Percentiles rank a stretch among this genome's conserved stretches.
Evolutionary conservation across 805 yeast species (phyloP).

Genomic region (Starmera pachycereana): DNA sequence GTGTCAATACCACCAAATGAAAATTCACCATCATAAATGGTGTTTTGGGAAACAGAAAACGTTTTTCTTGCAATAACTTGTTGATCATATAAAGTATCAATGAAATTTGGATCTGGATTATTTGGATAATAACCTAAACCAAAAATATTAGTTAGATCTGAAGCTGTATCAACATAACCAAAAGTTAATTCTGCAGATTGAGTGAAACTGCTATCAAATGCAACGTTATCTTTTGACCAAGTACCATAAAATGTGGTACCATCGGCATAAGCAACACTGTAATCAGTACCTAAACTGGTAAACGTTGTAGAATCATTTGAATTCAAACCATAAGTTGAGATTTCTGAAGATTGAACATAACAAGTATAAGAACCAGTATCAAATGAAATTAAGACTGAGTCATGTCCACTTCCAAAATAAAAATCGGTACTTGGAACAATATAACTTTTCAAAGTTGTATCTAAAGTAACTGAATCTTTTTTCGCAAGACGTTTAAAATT

Average conservation of each 20-base stretch:
- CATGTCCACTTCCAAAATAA: constrained; percentile 2
- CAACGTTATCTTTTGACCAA: constrained; percentile 4
- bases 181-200: constrained; percentile 3
- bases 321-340: not conserved
- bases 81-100: constrained; percentile 4
- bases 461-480: not conserved
- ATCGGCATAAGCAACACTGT: constrained; percentile 1
- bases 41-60: constrained; percentile 9
- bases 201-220: constrained; percentile 2
- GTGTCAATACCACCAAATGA: constrained; percentile 46
- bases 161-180: constrained; percentile 2
- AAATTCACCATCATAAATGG: constrained; percentile 5
- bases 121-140: constrained; percentile 9
- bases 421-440: constrained; percentile 3
- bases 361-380: constrained; percentile 4
- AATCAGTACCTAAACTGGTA: not conserved
- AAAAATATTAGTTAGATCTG: constrained; percentile 3
- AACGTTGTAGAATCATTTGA: not conserved
- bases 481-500: not conserved
- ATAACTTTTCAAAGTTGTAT: constrained; percentile 1
- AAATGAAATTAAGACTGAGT: constrained; percentile 1
- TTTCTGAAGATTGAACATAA: constrained; percentile 2
- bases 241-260: constrained; percentile 4
- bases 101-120: constrained; percentile 3
- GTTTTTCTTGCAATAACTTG: constrained; percentile 5